Base-by-base conservation (phyloP, 805 yeast species). In the Candida verbasci region DNA sequence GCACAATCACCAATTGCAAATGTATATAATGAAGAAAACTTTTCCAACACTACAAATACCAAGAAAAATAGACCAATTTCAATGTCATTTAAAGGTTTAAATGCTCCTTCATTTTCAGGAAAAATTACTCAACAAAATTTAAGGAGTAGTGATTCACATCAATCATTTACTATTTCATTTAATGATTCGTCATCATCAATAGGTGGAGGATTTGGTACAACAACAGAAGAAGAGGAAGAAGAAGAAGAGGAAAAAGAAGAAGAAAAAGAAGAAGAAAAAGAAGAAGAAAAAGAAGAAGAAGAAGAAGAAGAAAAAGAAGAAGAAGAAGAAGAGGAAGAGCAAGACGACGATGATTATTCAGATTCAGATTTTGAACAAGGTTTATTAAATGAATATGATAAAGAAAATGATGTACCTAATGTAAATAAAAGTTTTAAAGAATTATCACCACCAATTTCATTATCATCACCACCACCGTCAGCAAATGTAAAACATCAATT, bases 1-100 rank as follows among this genome's bases (percentile, higher is more conserved):
- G 35, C 22, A 20, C 25, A 37, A 27, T 20, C 22, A 20, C 22
- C 22, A 20, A 20, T 20, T 20, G 34, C 54, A 22, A 35, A 43
- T 21, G 55, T 53, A 5, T 36, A 25, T 17, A 38, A 37, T 29
- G 41, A 17, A 40, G 35, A 22, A 10, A 34, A 37, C 11, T 52
- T 49, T 2, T n/a, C n/a, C n/a, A n/a, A n/a, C n/a, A n/a, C n/a
- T n/a, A n/a, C n/a, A n/a, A n/a, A n/a, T n/a, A 39, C 24, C 12
- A 29, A 27, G 17, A 46, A 43, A 21, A 55, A 49, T 23, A 45
- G 72, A 24, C 73, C 76, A 15, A 57, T 69, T 9, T 69, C 72
- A 6, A 62, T 70, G 70, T 79, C 86, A 2, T 79, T 78, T 56
- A 72, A 72, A 42, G 88, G 88, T 0, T 53, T 81, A 37, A 69